These are phyloP conservation scores for Auriscalpium microsporum DNA, from an alignment of 768 basidiomycete genomes.

Conservation along the genomic window DNA sequence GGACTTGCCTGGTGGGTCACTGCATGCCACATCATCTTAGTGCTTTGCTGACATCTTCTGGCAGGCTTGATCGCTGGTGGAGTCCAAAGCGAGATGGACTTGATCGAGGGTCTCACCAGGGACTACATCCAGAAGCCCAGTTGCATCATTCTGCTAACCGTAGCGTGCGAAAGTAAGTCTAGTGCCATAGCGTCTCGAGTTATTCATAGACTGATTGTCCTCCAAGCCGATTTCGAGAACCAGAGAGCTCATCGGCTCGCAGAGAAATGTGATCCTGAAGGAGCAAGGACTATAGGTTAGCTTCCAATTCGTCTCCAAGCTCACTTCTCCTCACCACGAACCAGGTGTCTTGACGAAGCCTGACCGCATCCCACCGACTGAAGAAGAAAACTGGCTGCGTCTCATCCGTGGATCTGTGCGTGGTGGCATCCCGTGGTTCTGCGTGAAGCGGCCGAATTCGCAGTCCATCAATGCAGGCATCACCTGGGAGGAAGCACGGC, in stretches of 20 bases:
- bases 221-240: conserved; percentile 69
- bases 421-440: conserved; percentile 49
- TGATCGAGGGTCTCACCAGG: conserved; percentile 49
- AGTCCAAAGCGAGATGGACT: conserved; percentile 39
- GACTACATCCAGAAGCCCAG: conserved; percentile 54
- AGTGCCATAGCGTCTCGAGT: background rate
- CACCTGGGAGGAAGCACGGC: conserved; percentile 54
- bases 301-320: background rate
- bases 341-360: conserved; percentile 70
- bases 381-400: conserved; percentile 47
- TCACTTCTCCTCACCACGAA: background rate
- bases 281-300: conserved; percentile 61
- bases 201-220: background rate
- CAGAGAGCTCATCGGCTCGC: conserved; percentile 67
- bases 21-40: background rate
- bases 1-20: conserved; percentile 31
- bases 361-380: conserved; percentile 51
- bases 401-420: conserved; percentile 45
- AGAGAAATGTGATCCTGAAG: conserved; percentile 49
- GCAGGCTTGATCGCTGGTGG: conserved; percentile 25
- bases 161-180: conserved; percentile 55
- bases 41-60: conserved; percentile 40
- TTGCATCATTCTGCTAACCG: conserved; percentile 52
- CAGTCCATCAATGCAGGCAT: conserved; percentile 40
- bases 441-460: conserved; percentile 37